Evolutionary conservation across 2,329 filamentous ascomycete species (phyloP).

Genomic region (Beauveria varroae): DNA sequence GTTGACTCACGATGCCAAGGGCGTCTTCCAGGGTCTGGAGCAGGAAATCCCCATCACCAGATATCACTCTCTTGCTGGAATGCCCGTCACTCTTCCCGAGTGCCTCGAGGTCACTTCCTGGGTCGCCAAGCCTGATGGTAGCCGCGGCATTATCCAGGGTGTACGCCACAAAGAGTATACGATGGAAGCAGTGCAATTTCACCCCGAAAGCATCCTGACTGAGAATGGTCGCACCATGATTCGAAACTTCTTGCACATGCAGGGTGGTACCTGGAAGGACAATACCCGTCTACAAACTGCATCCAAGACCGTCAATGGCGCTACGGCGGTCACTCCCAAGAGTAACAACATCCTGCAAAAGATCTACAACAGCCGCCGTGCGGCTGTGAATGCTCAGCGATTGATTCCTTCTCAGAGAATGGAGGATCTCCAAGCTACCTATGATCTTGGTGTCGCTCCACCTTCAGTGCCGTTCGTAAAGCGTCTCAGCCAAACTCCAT

Average conservation of each 20-base stretch:
- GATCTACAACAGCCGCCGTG: slow-evolving; percentile 78
- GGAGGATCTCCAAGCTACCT: slow-evolving; percentile 77
- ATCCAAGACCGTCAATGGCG: slow-evolving; percentile 20
- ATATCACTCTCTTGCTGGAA: slow-evolving; percentile 94
- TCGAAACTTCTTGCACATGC: slow-evolving; percentile 82
- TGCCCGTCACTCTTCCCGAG: slow-evolving; percentile 75
- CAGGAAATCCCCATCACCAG: slow-evolving; percentile 82
- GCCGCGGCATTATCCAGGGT: slow-evolving; percentile 89
- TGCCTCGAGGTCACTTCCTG: slow-evolving; percentile 87
- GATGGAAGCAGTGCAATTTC: slow-evolving; percentile 96
- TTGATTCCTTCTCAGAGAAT: slow-evolving; percentile 76
- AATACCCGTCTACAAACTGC: slow-evolving; percentile 52
- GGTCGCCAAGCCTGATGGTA: slow-evolving; percentile 68
- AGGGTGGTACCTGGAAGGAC: slow-evolving; percentile 85
- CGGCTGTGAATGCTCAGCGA: slow-evolving; percentile 72
- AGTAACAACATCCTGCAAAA: slow-evolving; percentile 82
- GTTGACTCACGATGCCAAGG: slow-evolving; percentile 80
- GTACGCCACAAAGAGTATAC: slow-evolving; percentile 86
- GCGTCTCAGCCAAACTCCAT: slow-evolving; percentile 73
- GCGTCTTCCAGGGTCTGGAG: slow-evolving; percentile 77
- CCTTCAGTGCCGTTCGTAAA: slow-evolving; percentile 74
- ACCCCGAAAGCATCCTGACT: slow-evolving; percentile 94
- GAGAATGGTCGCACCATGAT: slow-evolving; percentile 84
- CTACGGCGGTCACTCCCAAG: slow-evolving; percentile 35
- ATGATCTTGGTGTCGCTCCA: slow-evolving; percentile 76